Evolutionary conservation across 345 rosid species (phyloP).

Genomic region (Eucalyptus curtisii): DNA sequence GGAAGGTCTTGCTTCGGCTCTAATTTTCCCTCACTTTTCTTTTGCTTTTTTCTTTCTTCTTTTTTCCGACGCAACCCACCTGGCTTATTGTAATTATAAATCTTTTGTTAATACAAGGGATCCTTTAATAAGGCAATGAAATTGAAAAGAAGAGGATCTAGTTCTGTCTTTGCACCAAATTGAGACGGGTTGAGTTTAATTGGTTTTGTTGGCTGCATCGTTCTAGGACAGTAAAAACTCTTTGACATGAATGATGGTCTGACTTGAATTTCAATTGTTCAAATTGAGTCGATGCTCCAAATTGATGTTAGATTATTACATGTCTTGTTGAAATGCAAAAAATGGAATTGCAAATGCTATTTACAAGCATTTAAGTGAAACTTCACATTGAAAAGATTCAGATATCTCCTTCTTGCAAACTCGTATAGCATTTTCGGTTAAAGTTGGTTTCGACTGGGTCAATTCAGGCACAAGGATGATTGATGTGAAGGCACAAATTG

Average conservation of each 20-base stretch:
- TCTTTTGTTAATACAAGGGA: neutral
- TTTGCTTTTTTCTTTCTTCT: neutral
- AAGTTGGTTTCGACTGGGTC: neutral
- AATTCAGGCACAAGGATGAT: neutral
- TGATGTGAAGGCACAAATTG: accelerated
- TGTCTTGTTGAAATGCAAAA: neutral
- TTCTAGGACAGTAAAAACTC: too few species aligned
- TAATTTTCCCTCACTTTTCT: neutral
- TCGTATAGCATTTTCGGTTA: accelerated
- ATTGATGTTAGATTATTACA: neutral
- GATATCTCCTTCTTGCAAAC: accelerated
- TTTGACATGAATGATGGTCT: accelerated
- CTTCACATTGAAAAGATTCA: neutral
- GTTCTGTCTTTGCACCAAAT: accelerated
- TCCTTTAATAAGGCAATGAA: neutral
- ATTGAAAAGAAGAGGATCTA: neutral
- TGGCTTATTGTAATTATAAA: neutral
- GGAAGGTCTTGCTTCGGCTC: neutral
- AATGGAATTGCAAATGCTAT: neutral
- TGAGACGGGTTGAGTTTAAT: too few species aligned
- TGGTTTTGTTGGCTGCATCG: accelerated
- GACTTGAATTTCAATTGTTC: accelerated
- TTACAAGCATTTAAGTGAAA: accelerated
- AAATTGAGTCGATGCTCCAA: accelerated
- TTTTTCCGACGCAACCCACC: accelerated